These are phyloP conservation scores for Flagelloscypha sp. DNA, from an alignment of 768 basidiomycete genomes.

Conservation along the genomic window DNA sequence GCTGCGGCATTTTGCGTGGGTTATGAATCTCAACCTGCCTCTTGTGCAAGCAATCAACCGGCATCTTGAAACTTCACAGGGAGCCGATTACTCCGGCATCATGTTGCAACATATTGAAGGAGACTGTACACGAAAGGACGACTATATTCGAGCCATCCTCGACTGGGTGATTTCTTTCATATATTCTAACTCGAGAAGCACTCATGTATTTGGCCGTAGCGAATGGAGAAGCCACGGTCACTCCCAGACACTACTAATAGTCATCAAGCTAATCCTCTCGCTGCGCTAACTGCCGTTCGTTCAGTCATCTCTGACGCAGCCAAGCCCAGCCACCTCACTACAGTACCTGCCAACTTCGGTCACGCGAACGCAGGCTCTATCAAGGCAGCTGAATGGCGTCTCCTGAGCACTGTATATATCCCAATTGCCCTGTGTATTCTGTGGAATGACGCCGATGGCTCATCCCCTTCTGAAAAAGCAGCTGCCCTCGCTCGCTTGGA, in stretches of 20 bases:
- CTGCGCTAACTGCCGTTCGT: slow-evolving; percentile 9
- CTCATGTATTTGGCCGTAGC: neutral
- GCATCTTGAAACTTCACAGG: no score
- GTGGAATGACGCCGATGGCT: no score
- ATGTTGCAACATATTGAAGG: no score
- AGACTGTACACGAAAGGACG: no score
- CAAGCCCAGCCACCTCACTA: slow-evolving; percentile 19
- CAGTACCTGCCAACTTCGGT: slow-evolving; percentile 21
- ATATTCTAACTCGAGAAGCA: neutral
- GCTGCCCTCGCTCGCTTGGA: no score
- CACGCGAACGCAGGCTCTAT: slow-evolving; percentile 20
- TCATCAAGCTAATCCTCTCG: neutral
- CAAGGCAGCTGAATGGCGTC: slow-evolving; percentile 30
- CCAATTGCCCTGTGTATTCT: slow-evolving; percentile 25
- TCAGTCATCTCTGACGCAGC: slow-evolving; percentile 15
- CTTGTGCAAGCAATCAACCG: no score
- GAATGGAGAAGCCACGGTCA: slow-evolving; percentile 1
- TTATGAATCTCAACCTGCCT: no score
- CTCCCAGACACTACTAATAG: neutral
- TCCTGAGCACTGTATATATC: slow-evolving; percentile 20
- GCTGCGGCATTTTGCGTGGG: no score
- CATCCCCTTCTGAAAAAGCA: no score
- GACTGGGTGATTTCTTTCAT: no score
- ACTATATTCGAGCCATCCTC: no score
- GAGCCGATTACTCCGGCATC: no score